Evolutionary conservation across 768 basidiomycete species (phyloP).

Genomic region (Podaxis mareebaensis): DNA sequence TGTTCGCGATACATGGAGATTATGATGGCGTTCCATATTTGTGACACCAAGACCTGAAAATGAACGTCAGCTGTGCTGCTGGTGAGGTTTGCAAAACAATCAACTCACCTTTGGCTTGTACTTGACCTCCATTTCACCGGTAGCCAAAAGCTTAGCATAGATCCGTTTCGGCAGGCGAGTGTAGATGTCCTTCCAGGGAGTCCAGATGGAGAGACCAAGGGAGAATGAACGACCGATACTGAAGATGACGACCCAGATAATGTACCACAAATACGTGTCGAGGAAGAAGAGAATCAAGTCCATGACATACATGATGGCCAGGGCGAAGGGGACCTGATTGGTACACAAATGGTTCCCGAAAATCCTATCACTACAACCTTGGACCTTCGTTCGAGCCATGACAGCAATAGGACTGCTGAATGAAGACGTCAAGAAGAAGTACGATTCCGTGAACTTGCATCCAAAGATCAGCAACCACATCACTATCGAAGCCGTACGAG

Average conservation of each 20-base stretch:
- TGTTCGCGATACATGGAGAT: conserved; percentile 99
- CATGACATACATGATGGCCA: conserved; percentile 99
- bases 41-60: conserved; percentile 82
- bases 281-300: conserved; percentile 97
- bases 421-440: conserved; percentile 97
- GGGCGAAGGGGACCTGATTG: conserved; percentile 92
- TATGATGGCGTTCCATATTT: conserved; percentile 99
- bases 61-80: background rate
- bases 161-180: conserved; percentile 96
- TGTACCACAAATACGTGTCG: conserved; percentile 99
- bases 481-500: conserved; percentile 80
- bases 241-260: conserved; percentile 98
- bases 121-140: conserved; percentile 97
- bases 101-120: conserved; percentile 84
- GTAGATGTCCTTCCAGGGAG: conserved; percentile 98
- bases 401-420: conserved; percentile 95
- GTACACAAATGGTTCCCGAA: conserved; percentile 82
- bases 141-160: conserved; percentile 95
- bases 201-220: conserved; percentile 97
- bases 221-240: conserved; percentile 88
- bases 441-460: conserved; percentile 97
- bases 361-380: conserved; percentile 82
- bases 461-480: conserved; percentile 93
- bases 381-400: conserved; percentile 95
- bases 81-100: background rate